A percentile compares a stretch with the other conserved stretches of the same genome.
Evolutionary conservation across 2,329 filamentous ascomycete species (phyloP).

Genomic region (Aureobasidium sp.): DNA sequence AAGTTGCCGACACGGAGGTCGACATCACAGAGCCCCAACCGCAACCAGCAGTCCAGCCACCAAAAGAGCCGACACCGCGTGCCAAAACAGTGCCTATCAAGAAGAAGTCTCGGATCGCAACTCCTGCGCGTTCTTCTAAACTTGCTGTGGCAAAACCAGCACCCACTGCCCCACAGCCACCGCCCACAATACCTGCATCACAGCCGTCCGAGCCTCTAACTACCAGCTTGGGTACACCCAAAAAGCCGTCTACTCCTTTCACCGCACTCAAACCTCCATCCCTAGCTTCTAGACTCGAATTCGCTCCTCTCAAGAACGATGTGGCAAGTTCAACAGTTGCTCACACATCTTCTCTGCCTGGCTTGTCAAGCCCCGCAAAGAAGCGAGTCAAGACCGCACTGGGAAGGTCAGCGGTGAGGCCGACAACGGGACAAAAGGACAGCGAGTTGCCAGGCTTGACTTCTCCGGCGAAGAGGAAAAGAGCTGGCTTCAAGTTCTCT

Average conservation of each 20-base stretch:
- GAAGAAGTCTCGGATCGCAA: constrained; percentile 26
- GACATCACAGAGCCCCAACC: not conserved
- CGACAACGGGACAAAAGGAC: not conserved
- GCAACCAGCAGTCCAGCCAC: not conserved
- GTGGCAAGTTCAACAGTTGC: not conserved
- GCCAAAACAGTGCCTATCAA: constrained; percentile 15
- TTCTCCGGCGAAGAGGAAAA: constrained; percentile 13
- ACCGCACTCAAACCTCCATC: not conserved
- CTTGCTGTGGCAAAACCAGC: not conserved
- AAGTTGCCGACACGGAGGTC: not conserved
- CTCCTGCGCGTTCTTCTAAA: constrained; percentile 20
- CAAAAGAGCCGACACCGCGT: not conserved
- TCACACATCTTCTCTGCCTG: constrained; percentile 5
- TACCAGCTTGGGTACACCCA: constrained; percentile 10
- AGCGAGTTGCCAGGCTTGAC: constrained; percentile 6
- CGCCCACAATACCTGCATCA: not conserved
- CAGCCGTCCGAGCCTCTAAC: not conserved
- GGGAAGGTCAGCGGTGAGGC: not conserved
- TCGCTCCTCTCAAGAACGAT: not conserved
- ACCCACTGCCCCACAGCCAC: not conserved
- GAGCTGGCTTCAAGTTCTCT: constrained; percentile 1
- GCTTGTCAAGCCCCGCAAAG: constrained; percentile 22
- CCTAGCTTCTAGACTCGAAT: constrained; percentile 1
- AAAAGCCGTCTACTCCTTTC: constrained; percentile 15
- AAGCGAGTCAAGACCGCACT: constrained; percentile 22